Base-by-base conservation (phyloP, 352 stramenopile species). In the Achlya hypogyna region DNA sequence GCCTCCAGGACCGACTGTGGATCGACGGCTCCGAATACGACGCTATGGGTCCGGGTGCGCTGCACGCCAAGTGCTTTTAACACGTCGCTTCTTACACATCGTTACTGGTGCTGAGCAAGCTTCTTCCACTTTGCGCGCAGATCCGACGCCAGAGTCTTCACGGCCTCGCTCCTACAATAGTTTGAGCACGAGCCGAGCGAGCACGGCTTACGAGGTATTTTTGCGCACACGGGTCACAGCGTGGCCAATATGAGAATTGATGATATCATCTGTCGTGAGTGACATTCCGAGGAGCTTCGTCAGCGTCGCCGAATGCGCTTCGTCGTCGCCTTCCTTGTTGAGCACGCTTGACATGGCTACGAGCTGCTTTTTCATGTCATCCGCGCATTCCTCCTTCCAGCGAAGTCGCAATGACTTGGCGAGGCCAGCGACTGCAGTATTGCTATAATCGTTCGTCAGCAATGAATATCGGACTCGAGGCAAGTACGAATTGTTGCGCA, bases 91-190 rank as follows among this genome's bases (percentile, higher is more conserved):
- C 51, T 27, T 47, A 35, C 58, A 51, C 38, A 25, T 68, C 62
- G 56, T 60, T 34, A 52, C 45, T 51, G 12, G 10, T 35, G 4
- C 29, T 62, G 18, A 16, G 28, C 51, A 75, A 9, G 74, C 80
- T 62, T 86, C 73, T 23, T 88, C 84, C 84, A 93, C 71, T 93
- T 90, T 70, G 87, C 87, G 25, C 81, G 81, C 18, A 93, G 75
- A 53, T 78, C 78, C 23, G 77, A 75, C 2, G 84, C 81, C 16
- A 77, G 71, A 47, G 82, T 77, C 51, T 72, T 72, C 71, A 89
- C 60, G n/a, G 81, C 78, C 35, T 87, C 75, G 69, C 86, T 80
- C 66, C 63, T 89, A 72, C 16, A 72, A 43, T 54, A 85, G 77
- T 14, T n/a, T n/a, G n/a, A n/a, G n/a, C n/a, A n/a, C n/a, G 75